phyloP scores from a whole-genome alignment of 129 eudicot species.

The Centrapalus pauciflorus region DNA sequence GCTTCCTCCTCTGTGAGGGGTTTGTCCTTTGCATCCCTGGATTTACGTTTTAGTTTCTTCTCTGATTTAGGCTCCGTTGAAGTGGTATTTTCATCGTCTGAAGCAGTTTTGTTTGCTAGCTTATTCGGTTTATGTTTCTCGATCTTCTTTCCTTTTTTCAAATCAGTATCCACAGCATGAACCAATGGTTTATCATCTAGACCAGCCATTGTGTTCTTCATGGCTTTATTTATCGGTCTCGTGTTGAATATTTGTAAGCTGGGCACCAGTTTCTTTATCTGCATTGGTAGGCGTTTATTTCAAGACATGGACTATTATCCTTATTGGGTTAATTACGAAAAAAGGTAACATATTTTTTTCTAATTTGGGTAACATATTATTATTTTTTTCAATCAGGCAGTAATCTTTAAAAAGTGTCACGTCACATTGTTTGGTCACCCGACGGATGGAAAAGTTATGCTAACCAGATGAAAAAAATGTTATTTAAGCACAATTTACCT shows the following conservation, averaged over 20 bases:
- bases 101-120: not conserved
- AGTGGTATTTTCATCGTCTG: constrained; percentile 16
- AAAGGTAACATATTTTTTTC: too few relatives aligned
- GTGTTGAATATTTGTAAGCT: constrained; percentile 67
- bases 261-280: constrained; percentile 75
- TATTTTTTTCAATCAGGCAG: too few relatives aligned
- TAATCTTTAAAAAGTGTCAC: too few relatives aligned
- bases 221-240: constrained; percentile 60
- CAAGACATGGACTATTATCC: not conserved
- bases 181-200: constrained; percentile 26
- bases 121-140: constrained; percentile 27
- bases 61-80: constrained; percentile 16
- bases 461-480: too few relatives aligned
- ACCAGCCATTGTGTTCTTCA: constrained; percentile 30
- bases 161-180: constrained; percentile 19
- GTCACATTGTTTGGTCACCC: too few relatives aligned
- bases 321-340: too few relatives aligned
- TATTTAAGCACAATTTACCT: too few relatives aligned
- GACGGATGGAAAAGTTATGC: too few relatives aligned
- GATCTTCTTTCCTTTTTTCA: constrained; percentile 20
- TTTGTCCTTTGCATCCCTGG: constrained; percentile 16
- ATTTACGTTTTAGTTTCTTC: constrained; percentile 32
- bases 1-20: constrained; percentile 7
- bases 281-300: constrained; percentile 5
- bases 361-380: too few relatives aligned